These are phyloP conservation scores for Trifolium repens DNA, from an alignment of 306 rosid genomes.

Conservation along the genomic window DNA sequence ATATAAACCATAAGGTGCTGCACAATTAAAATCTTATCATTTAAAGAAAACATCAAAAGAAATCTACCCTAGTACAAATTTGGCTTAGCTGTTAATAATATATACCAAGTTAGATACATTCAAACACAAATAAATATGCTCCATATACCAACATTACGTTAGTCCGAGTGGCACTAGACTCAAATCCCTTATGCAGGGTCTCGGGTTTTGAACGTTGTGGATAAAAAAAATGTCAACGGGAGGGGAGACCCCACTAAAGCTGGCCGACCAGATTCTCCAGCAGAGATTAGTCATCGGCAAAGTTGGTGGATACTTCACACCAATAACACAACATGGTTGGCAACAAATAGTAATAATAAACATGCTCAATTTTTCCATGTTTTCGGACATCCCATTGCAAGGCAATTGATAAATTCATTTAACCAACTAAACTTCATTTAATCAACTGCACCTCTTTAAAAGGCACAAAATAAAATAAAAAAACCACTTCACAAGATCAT, in stretches of 20 bases:
- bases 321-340: not conserved
- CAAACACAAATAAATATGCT: constrained; percentile 18
- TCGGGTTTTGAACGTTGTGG: not conserved
- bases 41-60: constrained; percentile 17
- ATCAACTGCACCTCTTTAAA: constrained; percentile 24
- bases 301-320: not conserved
- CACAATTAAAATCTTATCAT: constrained; percentile 18
- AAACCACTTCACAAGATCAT: constrained; percentile 24
- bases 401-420: constrained; percentile 27
- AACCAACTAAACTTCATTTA: constrained; percentile 26
- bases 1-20: constrained; percentile 22
- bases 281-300: not conserved
- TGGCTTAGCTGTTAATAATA: constrained; percentile 4
- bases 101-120: constrained; percentile 12
- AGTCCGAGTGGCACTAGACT: not conserved
- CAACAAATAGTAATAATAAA: not conserved
- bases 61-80: constrained; percentile 1
- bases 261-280: not conserved
- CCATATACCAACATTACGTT: not conserved
- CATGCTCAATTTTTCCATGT: not conserved
- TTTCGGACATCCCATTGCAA: constrained; percentile 1
- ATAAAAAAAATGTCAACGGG: not conserved
- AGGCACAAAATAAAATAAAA: constrained; percentile 18
- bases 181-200: not conserved
- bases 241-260: not conserved